Evolutionary conservation across 371 early-diverging fungal genomes (phyloP), one percentile per base, ranked within the genome.

Genomic region (Rhizopus arrhizus): DNA sequence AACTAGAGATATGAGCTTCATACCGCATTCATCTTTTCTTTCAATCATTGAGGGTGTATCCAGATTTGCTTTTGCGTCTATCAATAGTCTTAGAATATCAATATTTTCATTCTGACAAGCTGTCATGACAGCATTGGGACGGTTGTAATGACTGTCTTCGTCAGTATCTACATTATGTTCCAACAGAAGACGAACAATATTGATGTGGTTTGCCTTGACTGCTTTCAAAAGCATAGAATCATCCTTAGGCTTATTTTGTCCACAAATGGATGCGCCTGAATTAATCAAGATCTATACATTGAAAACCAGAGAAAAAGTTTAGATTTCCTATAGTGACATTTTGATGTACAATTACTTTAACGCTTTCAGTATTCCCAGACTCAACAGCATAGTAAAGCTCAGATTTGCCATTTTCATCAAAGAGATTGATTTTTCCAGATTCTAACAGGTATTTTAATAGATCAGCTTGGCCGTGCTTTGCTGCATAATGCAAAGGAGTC

Each of bases 401-500:
- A 6, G 77, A 65, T 9, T 62, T 45, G 0, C 80, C 77, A 29
- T 68, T 62, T 7, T 62, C 46, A 47, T 85, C 84, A 32, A 65
- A 3, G 0, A 61, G 53, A 22, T 77, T 61, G 9, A 74, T 36
- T 3, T 36, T 48, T 2, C 58, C 33, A 0, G 56, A 45, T 0
- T 31, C 5, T 1, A 83, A 49, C 8, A 85, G 36, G 42, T 64
- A 34, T 13, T 56, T 53, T 1, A 79, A 53, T 5, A 86, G 35
- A 1, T 28, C 36, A 0, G 13, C n/a, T 43, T 84, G 83, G 13
- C 73, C 69, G 53, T 77, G 42, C 56, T 66, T 76, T 31, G 81
- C 75, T 4, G 87, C 87, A 55, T 77, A 82, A 58, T 84, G 81
- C 12, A 82, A 42, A 12, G 87, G 79, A 0, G 72, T 74, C 33